Conservation (phyloP, 257 asterid species). For the Ehretia macrophylla region DNA sequence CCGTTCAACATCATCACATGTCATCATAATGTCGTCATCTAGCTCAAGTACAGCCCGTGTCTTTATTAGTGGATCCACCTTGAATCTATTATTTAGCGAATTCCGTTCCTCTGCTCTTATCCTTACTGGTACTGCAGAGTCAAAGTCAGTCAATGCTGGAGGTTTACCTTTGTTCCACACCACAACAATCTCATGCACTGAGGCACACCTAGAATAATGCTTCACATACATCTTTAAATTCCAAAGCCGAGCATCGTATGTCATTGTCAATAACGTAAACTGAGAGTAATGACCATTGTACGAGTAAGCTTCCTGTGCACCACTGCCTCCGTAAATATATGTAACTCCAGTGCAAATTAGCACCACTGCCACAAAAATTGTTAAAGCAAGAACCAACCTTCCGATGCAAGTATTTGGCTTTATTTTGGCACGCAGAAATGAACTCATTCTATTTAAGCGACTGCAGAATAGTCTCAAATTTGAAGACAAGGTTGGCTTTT, state of each 20-base stretch:
- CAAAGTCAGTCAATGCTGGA: conserved; percentile 53
- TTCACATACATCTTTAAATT: conserved; percentile 74
- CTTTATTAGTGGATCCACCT: conserved; percentile 53
- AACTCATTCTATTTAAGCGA: conserved; percentile 63
- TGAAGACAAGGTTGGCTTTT: conserved; percentile 51
- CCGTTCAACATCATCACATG: conserved; percentile 84
- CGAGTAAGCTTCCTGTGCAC: conserved; percentile 80
- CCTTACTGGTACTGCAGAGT: conserved; percentile 86
- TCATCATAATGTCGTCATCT: conserved; percentile 95
- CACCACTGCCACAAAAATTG: conserved; percentile 24
- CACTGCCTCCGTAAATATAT: conserved; percentile 73
- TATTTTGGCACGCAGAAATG: conserved; percentile 53
- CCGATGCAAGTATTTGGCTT: conserved; percentile 52
- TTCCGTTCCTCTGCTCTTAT: conserved; percentile 65
- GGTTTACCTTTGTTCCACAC: conserved; percentile 93
- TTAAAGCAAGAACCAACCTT: conserved; percentile 32
- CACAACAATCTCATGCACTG: conserved; percentile 90
- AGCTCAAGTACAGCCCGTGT: conserved; percentile 91
- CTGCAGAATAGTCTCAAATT: conserved; percentile 58
- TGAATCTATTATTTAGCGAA: conserved; percentile 87
- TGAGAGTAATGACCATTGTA: conserved; percentile 70
- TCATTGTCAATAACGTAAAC: conserved; percentile 86
- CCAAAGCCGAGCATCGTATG: conserved; percentile 97
- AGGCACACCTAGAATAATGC: conserved; percentile 90
- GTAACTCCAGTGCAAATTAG: conserved; percentile 56